Evolutionary conservation across 2,329 filamentous ascomycete genomes (phyloP).

Genomic region (Claviceps paspali): DNA sequence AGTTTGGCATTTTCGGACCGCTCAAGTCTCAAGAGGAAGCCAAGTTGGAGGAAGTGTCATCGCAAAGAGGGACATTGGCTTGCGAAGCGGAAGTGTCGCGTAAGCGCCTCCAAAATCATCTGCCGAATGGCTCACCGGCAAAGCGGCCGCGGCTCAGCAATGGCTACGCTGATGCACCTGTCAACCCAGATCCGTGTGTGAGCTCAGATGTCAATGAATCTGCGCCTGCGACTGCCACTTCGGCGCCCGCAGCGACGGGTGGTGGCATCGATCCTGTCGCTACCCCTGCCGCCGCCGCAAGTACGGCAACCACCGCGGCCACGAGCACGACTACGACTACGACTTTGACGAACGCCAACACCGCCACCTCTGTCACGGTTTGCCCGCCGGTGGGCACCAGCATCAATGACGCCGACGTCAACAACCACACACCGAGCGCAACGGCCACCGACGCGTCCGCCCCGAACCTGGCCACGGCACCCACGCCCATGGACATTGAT

Average conservation of each 20-base stretch:
- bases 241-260: conserved; percentile 23
- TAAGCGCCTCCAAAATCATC: conserved; percentile 31
- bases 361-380: too few relatives aligned
- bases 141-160: conserved; percentile 48
- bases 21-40: conserved; percentile 30
- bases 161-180: conserved; percentile 41
- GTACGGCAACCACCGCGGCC: not conserved
- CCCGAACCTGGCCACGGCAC: conserved; percentile 19
- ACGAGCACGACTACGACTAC: not conserved
- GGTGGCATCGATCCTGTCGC: not conserved
- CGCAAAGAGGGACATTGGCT: conserved; percentile 20
- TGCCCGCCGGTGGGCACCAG: too few relatives aligned
- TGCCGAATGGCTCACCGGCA: conserved; percentile 39
- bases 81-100: conserved; percentile 28
- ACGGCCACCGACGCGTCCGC: conserved; percentile 13
- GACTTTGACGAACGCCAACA: not conserved
- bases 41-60: conserved; percentile 22
- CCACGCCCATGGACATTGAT: conserved; percentile 47
- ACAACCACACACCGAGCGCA: not conserved
- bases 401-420: not conserved
- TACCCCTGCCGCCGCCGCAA: not conserved
- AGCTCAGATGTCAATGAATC: conserved; percentile 6
- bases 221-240: conserved; percentile 14
- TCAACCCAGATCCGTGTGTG: not conserved
- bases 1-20: conserved; percentile 42